A percentile compares a stretch with the other conserved stretches of the same genome.
phyloP scores from a whole-genome alignment of 2,329 filamentous ascomycete species.

The Fusarium sp. region DNA sequence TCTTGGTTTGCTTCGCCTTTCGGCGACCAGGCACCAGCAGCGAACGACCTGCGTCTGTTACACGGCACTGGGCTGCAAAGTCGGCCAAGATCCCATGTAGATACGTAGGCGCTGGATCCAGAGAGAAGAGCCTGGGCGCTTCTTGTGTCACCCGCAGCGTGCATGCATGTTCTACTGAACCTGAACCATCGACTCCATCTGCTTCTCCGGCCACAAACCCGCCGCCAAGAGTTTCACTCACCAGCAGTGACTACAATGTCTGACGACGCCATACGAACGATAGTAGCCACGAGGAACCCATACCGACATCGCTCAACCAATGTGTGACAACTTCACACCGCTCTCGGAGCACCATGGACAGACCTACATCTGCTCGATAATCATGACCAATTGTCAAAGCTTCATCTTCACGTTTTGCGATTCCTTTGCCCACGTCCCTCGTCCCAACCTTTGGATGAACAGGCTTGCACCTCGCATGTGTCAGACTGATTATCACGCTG shows the following conservation, averaged over 20 bases:
- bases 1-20: background rate
- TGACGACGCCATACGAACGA: background rate
- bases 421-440: background rate
- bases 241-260: background rate
- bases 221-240: background rate
- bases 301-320: constrained; percentile 1
- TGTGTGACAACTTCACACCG: constrained; percentile 11
- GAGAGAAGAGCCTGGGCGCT: background rate
- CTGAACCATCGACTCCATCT: background rate
- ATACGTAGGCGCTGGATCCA: background rate
- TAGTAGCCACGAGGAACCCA: background rate
- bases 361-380: background rate
- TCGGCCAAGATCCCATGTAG: background rate
- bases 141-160: background rate
- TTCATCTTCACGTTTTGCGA: background rate
- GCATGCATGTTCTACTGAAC: background rate
- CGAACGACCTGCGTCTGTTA: background rate
- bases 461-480: constrained; percentile 1
- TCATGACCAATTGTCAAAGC: constrained; percentile 3
- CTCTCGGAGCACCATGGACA: background rate
- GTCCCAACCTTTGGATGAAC: constrained; percentile 19
- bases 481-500: constrained; percentile 21
- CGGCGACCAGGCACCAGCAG: background rate
- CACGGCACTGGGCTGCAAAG: background rate
- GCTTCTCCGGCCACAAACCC: background rate